phyloP scores from a whole-genome alignment of 305 asterid genomes.

The Rubia peregrina region DNA sequence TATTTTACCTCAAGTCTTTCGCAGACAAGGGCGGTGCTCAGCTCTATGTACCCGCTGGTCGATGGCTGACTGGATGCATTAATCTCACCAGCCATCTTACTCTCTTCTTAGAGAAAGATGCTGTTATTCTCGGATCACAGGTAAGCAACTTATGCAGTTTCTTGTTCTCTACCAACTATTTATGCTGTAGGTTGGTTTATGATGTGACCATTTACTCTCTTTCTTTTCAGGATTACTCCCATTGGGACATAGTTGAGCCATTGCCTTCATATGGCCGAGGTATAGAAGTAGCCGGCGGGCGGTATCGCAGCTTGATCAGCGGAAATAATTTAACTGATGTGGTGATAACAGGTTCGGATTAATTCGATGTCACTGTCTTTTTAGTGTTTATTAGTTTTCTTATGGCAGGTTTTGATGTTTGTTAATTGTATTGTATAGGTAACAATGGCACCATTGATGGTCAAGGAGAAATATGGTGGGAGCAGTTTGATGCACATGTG shows the following conservation, averaged over 20 bases:
- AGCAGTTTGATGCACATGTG: slow-evolving; percentile 40
- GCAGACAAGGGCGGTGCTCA: slow-evolving; percentile 98
- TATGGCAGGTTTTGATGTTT: slow-evolving; percentile 10
- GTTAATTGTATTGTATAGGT: slow-evolving; percentile 46
- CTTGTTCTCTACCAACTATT: background rate
- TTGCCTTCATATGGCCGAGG: slow-evolving; percentile 94
- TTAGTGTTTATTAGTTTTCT: background rate
- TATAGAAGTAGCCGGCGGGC: slow-evolving; percentile 64
- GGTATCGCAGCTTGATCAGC: slow-evolving; percentile 79
- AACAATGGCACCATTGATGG: slow-evolving; percentile 95
- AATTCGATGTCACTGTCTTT: background rate
- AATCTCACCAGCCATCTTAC: slow-evolving; percentile 98
- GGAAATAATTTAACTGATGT: slow-evolving; percentile 81
- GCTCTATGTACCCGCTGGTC: slow-evolving; percentile 88
- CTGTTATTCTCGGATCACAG: slow-evolving; percentile 87
- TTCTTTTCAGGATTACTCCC: slow-evolving; percentile 51
- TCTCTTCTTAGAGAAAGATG: slow-evolving; percentile 81
- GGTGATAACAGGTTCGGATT: slow-evolving; percentile 68
- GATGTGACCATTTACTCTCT: background rate
- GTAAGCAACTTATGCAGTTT: slow-evolving; percentile 20
- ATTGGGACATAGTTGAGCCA: slow-evolving; percentile 82
- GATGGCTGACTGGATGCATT: slow-evolving; percentile 87
- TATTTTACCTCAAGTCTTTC: slow-evolving; percentile 88
- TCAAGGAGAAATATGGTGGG: slow-evolving; percentile 97
- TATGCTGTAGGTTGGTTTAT: background rate